These are phyloP conservation scores for Tilletia indica DNA, from an alignment of 1,284 basidiomycete species.

Conservation along the genomic window DNA sequence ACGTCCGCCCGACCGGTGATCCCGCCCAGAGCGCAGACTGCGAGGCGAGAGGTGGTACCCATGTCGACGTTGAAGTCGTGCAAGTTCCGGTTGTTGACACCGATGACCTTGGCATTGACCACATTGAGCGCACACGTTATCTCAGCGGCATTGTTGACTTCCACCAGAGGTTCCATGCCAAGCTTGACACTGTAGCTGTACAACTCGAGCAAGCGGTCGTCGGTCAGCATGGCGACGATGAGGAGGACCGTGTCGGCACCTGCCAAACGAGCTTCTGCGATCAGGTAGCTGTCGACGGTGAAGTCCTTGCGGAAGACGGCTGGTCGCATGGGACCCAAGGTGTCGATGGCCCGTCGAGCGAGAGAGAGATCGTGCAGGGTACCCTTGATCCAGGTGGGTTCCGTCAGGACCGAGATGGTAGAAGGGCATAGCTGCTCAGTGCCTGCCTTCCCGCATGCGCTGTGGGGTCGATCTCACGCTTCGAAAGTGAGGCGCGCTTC, in stretches of 20 bases:
- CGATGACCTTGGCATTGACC: constrained; percentile 78
- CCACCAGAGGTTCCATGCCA: constrained; percentile 98
- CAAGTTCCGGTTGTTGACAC: constrained; percentile 96
- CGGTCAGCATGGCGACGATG: constrained; percentile 90
- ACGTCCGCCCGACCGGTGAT: constrained; percentile 80
- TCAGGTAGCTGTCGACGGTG: constrained; percentile 89
- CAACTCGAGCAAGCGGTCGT: constrained; percentile 69
- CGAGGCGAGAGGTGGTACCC: constrained; percentile 86
- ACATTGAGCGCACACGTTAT: constrained; percentile 83
- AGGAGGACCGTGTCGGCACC: constrained; percentile 86
- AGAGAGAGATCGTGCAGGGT: constrained; percentile 85
- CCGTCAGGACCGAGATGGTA: constrained; percentile 92
- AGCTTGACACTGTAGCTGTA: constrained; percentile 77
- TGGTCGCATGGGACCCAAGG: constrained; percentile 74
- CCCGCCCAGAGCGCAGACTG: constrained; percentile 88
- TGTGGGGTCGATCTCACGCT: constrained; percentile 49
- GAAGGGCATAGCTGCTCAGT: constrained; percentile 86
- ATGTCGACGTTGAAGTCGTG: constrained; percentile 97
- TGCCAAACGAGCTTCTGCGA: constrained; percentile 86
- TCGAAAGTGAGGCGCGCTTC: constrained; percentile 53
- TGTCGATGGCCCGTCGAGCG: constrained; percentile 77
- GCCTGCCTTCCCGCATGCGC: constrained; percentile 54
- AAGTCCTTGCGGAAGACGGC: constrained; percentile 98
- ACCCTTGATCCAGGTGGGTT: constrained; percentile 97
- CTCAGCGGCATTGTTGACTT: constrained; percentile 91